A percentile compares a stretch with the other conserved stretches of the same genome.
phyloP scores from a whole-genome alignment of 2,329 filamentous ascomycete genomes.

The Orbilia javanica region DNA sequence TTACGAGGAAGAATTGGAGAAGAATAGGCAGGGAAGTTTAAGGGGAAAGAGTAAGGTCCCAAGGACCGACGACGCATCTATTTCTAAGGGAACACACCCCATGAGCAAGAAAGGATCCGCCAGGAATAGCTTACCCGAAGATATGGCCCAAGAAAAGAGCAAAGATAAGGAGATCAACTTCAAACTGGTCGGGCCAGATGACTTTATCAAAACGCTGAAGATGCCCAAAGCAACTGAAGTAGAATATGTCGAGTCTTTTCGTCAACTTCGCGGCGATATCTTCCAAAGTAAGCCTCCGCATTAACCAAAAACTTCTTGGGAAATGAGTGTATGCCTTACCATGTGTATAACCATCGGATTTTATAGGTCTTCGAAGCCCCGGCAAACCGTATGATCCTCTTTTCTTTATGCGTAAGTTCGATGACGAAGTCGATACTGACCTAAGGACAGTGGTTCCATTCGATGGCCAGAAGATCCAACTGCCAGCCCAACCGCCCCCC shows the following conservation, averaged over 20 bases:
- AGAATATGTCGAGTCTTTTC: slow-evolving; percentile 19
- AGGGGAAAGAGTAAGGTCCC: slow-evolving; percentile 48
- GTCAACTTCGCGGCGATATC: slow-evolving; percentile 39
- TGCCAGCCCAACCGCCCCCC: not conserved
- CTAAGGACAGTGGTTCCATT: not conserved
- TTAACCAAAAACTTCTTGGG: not conserved
- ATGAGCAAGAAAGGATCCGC: slow-evolving; percentile 21
- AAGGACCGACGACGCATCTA: slow-evolving; percentile 31
- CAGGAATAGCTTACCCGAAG: not conserved
- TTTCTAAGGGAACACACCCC: slow-evolving; percentile 50
- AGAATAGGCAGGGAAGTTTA: slow-evolving; percentile 15
- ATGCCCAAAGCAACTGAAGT: slow-evolving; percentile 16
- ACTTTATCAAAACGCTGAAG: slow-evolving; percentile 40
- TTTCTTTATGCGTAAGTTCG: slow-evolving; percentile 32
- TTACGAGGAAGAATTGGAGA: slow-evolving; percentile 16
- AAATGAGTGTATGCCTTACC: not conserved
- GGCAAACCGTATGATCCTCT: slow-evolving; percentile 13
- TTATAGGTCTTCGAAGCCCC: slow-evolving; percentile 29
- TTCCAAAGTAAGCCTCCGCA: slow-evolving; percentile 23
- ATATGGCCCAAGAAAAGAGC: not conserved
- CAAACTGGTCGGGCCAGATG: slow-evolving; percentile 38
- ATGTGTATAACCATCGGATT: not conserved
- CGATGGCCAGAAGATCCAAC: not conserved
- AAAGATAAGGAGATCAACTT: slow-evolving; percentile 22
- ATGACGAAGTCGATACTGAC: slow-evolving; percentile 7